Conservation (phyloP, 2,329 filamentous ascomycete genomes). For the Pleurostoma richardsiae region DNA sequence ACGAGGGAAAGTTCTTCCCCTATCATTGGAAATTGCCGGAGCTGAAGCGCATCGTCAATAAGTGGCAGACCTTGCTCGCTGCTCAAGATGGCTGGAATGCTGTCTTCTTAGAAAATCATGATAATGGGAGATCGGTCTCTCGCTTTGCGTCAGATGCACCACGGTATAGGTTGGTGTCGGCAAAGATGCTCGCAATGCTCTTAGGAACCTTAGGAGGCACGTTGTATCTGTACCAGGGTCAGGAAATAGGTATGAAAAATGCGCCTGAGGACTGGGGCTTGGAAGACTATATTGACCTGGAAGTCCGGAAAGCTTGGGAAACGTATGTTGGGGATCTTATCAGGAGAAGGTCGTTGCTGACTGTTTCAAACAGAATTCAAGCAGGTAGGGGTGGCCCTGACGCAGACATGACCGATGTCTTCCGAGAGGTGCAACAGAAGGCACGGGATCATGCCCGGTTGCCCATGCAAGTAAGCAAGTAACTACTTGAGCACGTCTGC, state of each 20-base stretch:
- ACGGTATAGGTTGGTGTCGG: slow-evolving; percentile 40
- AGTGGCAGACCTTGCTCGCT: slow-evolving; percentile 57
- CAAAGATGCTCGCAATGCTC: slow-evolving; percentile 56
- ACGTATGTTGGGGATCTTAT: no score
- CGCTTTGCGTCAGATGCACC: slow-evolving; percentile 48
- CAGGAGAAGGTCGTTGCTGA: background rate
- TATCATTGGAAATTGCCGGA: slow-evolving; percentile 40
- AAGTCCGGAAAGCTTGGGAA: background rate
- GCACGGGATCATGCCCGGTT: slow-evolving; percentile 63
- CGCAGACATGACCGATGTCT: background rate
- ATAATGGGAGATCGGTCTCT: slow-evolving; percentile 56
- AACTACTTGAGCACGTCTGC: no score
- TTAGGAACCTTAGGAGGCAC: slow-evolving; percentile 56
- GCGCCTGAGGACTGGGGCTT: background rate
- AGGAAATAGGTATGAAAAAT: slow-evolving; percentile 65
- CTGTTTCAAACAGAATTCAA: background rate
- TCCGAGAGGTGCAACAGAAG: background rate
- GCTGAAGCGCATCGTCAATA: slow-evolving; percentile 46
- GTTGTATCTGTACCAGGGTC: slow-evolving; percentile 64
- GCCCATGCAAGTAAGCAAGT: slow-evolving; percentile 44
- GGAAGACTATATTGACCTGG: background rate
- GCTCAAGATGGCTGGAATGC: slow-evolving; percentile 60
- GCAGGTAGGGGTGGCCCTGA: background rate
- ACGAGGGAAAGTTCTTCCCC: background rate
- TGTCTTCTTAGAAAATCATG: slow-evolving; percentile 62